Evolutionary conservation across 2,329 filamentous ascomycete genomes (phyloP).

Genomic region (Neonectria hederae): DNA sequence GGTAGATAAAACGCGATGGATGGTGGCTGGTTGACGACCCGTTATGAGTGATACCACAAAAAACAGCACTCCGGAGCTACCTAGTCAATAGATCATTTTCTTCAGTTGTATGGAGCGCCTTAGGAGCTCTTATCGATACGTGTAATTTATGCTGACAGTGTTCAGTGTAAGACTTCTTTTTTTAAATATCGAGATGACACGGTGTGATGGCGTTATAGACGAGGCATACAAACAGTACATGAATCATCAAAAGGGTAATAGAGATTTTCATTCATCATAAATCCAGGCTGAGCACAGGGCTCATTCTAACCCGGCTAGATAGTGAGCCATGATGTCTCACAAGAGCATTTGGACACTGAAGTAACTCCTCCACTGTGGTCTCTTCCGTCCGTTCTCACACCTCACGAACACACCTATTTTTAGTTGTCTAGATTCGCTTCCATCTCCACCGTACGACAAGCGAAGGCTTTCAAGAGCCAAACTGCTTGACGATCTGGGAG

Average conservation of each 20-base stretch:
- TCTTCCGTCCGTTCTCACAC: not conserved
- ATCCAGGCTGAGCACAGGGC: slow-evolving; percentile 15
- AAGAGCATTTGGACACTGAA: slow-evolving; percentile 2
- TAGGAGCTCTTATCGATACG: not conserved
- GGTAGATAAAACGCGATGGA: slow-evolving; percentile 38
- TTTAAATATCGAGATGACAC: not conserved
- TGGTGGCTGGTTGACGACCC: slow-evolving; percentile 39
- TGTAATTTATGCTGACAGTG: not conserved
- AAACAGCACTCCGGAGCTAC: slow-evolving; percentile 41
- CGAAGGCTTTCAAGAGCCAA: slow-evolving; percentile 44
- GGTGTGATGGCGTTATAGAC: too few species aligned
- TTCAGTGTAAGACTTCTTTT: not conserved
- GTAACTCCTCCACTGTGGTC: not conserved
- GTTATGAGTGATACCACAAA: too few species aligned
- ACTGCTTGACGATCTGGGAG: slow-evolving; percentile 75
- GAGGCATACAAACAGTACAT: not conserved
- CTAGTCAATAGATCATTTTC: slow-evolving; percentile 43
- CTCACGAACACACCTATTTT: slow-evolving; percentile 12
- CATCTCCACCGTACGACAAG: slow-evolving; percentile 20
- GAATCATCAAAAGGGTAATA: slow-evolving; percentile 25
- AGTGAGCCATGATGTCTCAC: not conserved
- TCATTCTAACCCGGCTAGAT: slow-evolving; percentile 17
- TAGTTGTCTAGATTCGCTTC: slow-evolving; percentile 19
- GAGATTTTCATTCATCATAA: slow-evolving; percentile 29
- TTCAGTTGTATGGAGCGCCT: slow-evolving; percentile 23